Base-by-base conservation (phyloP, 371 early-diverging fungal species). In the Rhizopus delemar region DNA sequence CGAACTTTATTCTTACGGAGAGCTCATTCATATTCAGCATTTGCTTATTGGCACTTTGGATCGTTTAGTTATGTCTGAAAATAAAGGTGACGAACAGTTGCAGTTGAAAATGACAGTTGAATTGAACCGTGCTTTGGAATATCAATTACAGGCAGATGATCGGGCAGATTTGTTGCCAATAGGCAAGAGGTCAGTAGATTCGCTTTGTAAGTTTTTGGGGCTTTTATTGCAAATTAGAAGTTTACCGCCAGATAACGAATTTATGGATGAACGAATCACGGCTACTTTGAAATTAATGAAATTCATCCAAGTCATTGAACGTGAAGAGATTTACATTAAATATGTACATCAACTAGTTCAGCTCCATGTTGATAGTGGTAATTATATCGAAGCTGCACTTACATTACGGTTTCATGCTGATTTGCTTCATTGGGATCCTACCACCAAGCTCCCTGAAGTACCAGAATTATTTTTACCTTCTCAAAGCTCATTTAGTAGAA, bases 381-480 rank as follows among this genome's bases (percentile, higher is more conserved):
- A 90, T 54, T 78, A 67, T 57, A 77, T 85, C 39, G 92, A 93
- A 63, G 90, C 92, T 3, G 91, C 84, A 0, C 59, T 88, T 59
- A 80, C 91, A 0, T 71, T 91, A 3, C 82, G 83, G 46, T 74
- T 88, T 34, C 90, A 90, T 68, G 87, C 88, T 6, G 85, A 90
- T 56, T 54, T 90, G 32, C 69, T 89, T 5, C 65, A 77, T 8
- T 93, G 91, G 91, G 80, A 83, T 41, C 76, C 83, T 8, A 59
- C 66, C 6, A 65, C 62, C 38, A 71, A 73, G 59, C 55, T 75
- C 13, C 77, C 69, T 4, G 80, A 86, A 1, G 67, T 84, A 5
- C 68, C 75, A 0, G 85, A 83, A n/a, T 74, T 84, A 15, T 78
- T 73, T 11, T 80, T 88, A 29, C 65, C 76, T 2, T 53, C 63